Base-by-base conservation (phyloP, 768 basidiomycete genomes). In the Candolleomyces aberdarensis region DNA sequence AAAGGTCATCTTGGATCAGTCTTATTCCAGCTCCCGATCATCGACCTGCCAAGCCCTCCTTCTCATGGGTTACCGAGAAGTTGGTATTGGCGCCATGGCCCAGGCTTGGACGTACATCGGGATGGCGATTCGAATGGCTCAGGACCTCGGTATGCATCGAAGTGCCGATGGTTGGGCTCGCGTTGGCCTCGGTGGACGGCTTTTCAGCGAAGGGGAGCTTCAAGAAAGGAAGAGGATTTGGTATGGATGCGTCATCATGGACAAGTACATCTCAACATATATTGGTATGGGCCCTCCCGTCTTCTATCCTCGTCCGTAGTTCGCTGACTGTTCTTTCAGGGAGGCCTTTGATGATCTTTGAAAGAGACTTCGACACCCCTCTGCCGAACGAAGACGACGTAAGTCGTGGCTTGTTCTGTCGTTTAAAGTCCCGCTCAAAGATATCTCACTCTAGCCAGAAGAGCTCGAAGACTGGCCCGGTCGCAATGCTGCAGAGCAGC, bases 71-170 rank as follows among this genome's bases (percentile, higher is more conserved):
- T 94, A 90, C 69, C 81, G 93, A 8, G 92, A 96, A 72, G 83
- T 93, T 46, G 94, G 94, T 3, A 90, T 94, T 61, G 94, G 91
- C 49, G 85, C 91, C 17, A 96, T 94, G 92, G 88, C 89, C 8
- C 85, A 89, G 71, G 88, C 91, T 36, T 96, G 93, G 94, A 82
- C 86, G 10, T 92, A 89, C 68, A 83, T 87, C 19, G 92, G 93
- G 11, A 91, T 92, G 88, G 92, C 89, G 0, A 87, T 95, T 41
- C 83, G 94, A n/a, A 94, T 95, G 92, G 92, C 92, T 15, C 92
- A 92, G 73, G 92, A 94, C 72, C 72, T 94, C 58, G 92, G 92
- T 8, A 84, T 94, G 82, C 92, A 94, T 67, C 82, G 90, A 40
- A 82, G 81, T 64, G 89, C 92, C 32, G 91, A 93, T 68, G 85